phyloP scores from a whole-genome alignment of 164 flowering plant species.

The Amborella trichopoda region DNA sequence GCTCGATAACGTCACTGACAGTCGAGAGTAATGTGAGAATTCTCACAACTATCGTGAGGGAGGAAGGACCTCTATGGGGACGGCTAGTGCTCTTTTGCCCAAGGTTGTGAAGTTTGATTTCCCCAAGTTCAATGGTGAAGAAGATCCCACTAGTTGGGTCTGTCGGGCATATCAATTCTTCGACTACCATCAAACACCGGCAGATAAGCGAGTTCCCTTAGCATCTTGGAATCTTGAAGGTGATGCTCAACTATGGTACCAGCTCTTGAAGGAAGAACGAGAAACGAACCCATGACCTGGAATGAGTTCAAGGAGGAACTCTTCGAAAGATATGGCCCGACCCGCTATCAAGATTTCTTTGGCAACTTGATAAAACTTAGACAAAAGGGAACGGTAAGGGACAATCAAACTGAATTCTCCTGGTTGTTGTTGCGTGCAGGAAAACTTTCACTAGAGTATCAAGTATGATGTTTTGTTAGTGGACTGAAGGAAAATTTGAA shows the following conservation, averaged over 20 bases:
- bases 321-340: too few species aligned
- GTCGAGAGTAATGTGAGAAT: too few species aligned
- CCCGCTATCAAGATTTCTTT: too few species aligned
- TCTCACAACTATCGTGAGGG: too few species aligned
- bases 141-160: neutral
- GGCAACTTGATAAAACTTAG: too few species aligned
- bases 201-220: neutral
- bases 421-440: neutral
- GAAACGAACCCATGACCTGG: too few species aligned
- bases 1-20: too few species aligned
- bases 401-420: neutral
- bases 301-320: too few species aligned
- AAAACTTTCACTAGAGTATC: neutral
- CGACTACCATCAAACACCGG: neutral
- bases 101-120: too few species aligned
- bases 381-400: neutral
- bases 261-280: too few species aligned
- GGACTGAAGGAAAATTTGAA: neutral
- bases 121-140: neutral
- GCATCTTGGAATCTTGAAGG: neutral
- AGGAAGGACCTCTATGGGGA: too few species aligned
- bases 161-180: conserved; percentile 1
- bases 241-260: neutral
- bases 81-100: too few species aligned
- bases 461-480: neutral